These are phyloP conservation scores for Ceratocystis albifundus DNA, from an alignment of 2,329 filamentous ascomycete genomes.

Conservation along the genomic window DNA sequence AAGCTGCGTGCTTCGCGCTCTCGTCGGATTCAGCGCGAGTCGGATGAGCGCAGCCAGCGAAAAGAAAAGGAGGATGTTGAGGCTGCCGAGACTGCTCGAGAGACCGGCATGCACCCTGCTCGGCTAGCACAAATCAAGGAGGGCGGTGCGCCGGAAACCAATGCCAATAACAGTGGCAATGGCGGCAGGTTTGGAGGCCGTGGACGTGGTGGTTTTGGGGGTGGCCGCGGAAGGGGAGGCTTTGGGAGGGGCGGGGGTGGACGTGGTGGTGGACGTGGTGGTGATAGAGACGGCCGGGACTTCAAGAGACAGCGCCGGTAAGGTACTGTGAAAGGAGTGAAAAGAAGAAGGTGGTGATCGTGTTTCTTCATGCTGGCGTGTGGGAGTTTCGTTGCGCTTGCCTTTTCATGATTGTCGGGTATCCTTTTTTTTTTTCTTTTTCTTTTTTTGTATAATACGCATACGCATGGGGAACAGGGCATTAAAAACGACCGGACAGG, in stretches of 20 bases:
- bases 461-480: not conserved
- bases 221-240: slow-evolving; percentile 14
- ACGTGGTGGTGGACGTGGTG: slow-evolving; percentile 10
- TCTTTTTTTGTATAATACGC: slow-evolving; percentile 9
- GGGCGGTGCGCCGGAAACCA: slow-evolving; percentile 2
- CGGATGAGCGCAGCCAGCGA: slow-evolving; percentile 34
- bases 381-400: too few relatives aligned
- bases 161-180: slow-evolving; percentile 9
- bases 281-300: slow-evolving; percentile 11
- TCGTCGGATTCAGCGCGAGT: slow-evolving; percentile 39
- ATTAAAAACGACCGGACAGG: too few relatives aligned
- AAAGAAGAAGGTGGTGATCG: not conserved
- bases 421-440: slow-evolving; percentile 5
- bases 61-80: slow-evolving; percentile 29
- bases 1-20: slow-evolving; percentile 60
- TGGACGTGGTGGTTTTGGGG: slow-evolving; percentile 14
- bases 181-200: slow-evolving; percentile 12
- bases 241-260: slow-evolving; percentile 11
- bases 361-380: not conserved
- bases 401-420: too few relatives aligned
- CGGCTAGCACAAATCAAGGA: slow-evolving; percentile 32
- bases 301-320: slow-evolving; percentile 19
- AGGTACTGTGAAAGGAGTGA: not conserved
- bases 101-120: slow-evolving; percentile 41
- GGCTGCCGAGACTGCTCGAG: slow-evolving; percentile 25